Conservation (phyloP, 2,329 filamentous ascomycete species). For the Trichoderma cornu-damae region DNA sequence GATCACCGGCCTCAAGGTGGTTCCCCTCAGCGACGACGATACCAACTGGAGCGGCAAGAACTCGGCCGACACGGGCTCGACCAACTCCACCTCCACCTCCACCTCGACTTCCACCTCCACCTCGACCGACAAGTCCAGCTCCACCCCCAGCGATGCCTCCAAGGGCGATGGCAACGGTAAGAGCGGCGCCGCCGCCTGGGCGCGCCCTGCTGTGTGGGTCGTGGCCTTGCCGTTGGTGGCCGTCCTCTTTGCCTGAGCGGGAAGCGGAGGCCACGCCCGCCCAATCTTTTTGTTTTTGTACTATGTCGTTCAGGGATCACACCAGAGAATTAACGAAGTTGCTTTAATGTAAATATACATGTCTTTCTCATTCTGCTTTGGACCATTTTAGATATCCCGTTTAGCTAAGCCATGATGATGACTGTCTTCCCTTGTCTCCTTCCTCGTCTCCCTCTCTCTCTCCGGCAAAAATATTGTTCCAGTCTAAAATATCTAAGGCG, state of each 20-base stretch:
- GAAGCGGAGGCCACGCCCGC: conserved; percentile 13
- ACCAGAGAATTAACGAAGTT: conserved; percentile 13
- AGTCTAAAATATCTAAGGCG: neutral
- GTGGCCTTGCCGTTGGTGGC: conserved; percentile 32
- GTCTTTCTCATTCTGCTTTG: conserved; percentile 17
- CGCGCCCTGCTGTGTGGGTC: conserved; percentile 32
- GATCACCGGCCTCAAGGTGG: conserved; percentile 45
- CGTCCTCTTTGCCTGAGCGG: conserved; percentile 32
- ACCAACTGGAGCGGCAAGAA: conserved; percentile 45
- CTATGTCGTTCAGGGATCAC: neutral
- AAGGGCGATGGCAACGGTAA: conserved; percentile 21
- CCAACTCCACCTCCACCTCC: conserved; percentile 15
- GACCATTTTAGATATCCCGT: conserved; percentile 17
- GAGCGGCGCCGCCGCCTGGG: conserved; percentile 28
- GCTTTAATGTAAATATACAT: conserved; percentile 20
- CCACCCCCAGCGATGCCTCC: neutral
- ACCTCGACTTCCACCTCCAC: neutral
- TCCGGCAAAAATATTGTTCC: neutral
- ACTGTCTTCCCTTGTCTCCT: too few relatives aligned
- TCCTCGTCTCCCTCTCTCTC: neutral
- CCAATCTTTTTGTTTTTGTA: conserved; percentile 10
- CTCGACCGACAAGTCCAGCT: neutral
- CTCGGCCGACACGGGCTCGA: conserved; percentile 32
- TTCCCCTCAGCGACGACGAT: conserved; percentile 40
- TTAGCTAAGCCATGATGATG: conserved; percentile 13